Conservation (phyloP, 805 yeast species). For the Saccharomyces mikatae region DNA sequence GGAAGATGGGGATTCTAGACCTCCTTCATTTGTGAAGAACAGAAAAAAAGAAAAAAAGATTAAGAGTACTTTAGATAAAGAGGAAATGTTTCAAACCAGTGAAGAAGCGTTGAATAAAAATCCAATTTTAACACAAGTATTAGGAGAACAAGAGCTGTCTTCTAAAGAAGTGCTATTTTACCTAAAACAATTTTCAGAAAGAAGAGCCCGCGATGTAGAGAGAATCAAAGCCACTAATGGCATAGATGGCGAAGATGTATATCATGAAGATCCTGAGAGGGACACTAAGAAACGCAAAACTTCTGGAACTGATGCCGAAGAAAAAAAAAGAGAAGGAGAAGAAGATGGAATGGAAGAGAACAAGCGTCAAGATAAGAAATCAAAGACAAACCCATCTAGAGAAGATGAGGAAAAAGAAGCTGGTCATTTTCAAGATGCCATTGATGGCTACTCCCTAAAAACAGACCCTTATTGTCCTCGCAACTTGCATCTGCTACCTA, state of each 20-base stretch:
- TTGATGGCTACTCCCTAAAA: conserved; percentile 32
- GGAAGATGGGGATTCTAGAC: conserved; percentile 29
- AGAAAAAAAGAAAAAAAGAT: conserved; percentile 42
- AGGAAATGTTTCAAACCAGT: conserved; percentile 26
- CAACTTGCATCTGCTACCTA: conserved; percentile 53
- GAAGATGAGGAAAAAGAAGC: conserved; percentile 13
- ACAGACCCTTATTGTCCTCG: conserved; percentile 41
- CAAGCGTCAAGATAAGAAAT: conserved; percentile 3
- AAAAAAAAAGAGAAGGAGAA: conserved; percentile 9
- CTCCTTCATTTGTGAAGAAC: conserved; percentile 74
- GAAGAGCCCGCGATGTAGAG: conserved; percentile 22
- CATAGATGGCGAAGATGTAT: conserved; percentile 24
- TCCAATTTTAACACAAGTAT: conserved; percentile 37
- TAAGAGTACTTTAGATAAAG: conserved; percentile 27
- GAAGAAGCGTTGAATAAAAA: conserved; percentile 35
- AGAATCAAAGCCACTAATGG: conserved; percentile 27
- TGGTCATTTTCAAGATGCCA: conserved; percentile 23
- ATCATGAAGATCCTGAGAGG: conserved; percentile 13
- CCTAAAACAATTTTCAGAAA: conserved; percentile 27
- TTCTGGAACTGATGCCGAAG: conserved; percentile 7
- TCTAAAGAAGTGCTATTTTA: conserved; percentile 38
- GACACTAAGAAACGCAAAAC: conserved; percentile 11
- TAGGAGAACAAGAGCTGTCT: conserved; percentile 38
- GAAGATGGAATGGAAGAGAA: conserved; percentile 4
- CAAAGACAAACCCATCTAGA: conserved; percentile 4